Conservation (phyloP, 2,329 filamentous ascomycete species). For the Thielaviopsis euricoi region DNA sequence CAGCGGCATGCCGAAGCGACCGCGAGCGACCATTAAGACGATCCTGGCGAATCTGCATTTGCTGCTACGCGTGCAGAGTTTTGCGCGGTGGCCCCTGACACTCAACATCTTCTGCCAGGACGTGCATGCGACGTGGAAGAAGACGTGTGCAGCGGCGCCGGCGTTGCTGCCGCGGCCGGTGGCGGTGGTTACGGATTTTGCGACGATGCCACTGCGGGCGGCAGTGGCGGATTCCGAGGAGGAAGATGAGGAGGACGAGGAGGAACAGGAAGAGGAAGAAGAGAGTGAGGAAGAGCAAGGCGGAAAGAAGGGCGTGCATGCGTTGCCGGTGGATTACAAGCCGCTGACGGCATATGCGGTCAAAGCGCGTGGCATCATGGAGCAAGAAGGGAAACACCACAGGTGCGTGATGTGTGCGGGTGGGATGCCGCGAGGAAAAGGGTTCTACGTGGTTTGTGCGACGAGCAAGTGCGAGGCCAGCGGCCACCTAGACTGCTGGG, state of each 20-base stretch:
- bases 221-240: constrained; percentile 5
- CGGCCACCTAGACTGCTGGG: constrained; percentile 45
- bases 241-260: not conserved
- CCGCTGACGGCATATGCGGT: constrained; percentile 35
- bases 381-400: constrained; percentile 36
- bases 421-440: constrained; percentile 27
- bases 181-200: constrained; percentile 40
- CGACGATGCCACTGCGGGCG: constrained; percentile 13
- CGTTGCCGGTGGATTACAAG: constrained; percentile 37
- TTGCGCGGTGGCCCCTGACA: constrained; percentile 65
- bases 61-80: constrained; percentile 63
- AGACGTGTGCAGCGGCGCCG: constrained; percentile 33
- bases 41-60: constrained; percentile 68
- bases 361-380: constrained; percentile 36
- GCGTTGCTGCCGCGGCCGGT: constrained; percentile 32
- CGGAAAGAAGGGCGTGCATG: constrained; percentile 31
- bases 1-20: constrained; percentile 38
- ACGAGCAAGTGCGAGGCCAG: constrained; percentile 36
- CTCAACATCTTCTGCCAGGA: constrained; percentile 64
- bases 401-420: constrained; percentile 36
- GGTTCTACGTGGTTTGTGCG: constrained; percentile 41
- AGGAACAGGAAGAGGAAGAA: not conserved
- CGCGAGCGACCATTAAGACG: constrained; percentile 44
- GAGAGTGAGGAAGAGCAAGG: not conserved
- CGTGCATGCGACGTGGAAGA: constrained; percentile 51